These are phyloP conservation scores for Plasmodium falciparum DNA, from an alignment of 169 alveolate species.

Conservation along the genomic window DNA sequence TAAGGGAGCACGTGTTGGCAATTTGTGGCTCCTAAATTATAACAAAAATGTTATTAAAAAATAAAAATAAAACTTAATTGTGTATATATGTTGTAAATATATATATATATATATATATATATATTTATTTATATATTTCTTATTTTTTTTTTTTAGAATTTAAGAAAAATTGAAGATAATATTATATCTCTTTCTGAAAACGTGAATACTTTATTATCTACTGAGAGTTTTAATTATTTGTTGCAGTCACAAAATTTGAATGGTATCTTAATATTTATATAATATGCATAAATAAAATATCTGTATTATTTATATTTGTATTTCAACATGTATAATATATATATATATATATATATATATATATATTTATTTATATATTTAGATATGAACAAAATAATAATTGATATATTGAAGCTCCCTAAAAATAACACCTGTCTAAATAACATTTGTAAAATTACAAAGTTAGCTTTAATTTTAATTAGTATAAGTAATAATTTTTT, in stretches of 20 bases:
- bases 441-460: slow-evolving; percentile 65
- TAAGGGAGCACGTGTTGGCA: slow-evolving; percentile 45
- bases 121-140: not conserved
- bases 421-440: slow-evolving; percentile 20
- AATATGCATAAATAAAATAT: too few species aligned
- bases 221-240: slow-evolving; percentile 37
- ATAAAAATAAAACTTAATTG: not conserved
- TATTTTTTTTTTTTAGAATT: slow-evolving; percentile 18
- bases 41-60: slow-evolving; percentile 36
- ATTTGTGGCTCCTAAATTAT: slow-evolving; percentile 55
- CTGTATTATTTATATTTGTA: not conserved
- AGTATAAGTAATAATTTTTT: slow-evolving; percentile 56
- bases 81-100: slow-evolving; percentile 1
- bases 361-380: not conserved
- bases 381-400: slow-evolving; percentile 57
- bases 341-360: not conserved
- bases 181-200: slow-evolving; percentile 6
- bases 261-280: slow-evolving; percentile 10
- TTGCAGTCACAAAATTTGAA: slow-evolving; percentile 30
- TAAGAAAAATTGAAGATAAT: slow-evolving; percentile 25
- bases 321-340: not conserved
- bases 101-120: not conserved
- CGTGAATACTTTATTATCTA: slow-evolving; percentile 15
- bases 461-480: slow-evolving; percentile 60
- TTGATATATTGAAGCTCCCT: slow-evolving; percentile 44